Percentiles rank a stretch among this genome's conserved stretches.
Evolutionary conservation across 2,329 filamentous ascomycete genomes (phyloP).

Genomic region (Arthrobotrys sphaeroides): DNA sequence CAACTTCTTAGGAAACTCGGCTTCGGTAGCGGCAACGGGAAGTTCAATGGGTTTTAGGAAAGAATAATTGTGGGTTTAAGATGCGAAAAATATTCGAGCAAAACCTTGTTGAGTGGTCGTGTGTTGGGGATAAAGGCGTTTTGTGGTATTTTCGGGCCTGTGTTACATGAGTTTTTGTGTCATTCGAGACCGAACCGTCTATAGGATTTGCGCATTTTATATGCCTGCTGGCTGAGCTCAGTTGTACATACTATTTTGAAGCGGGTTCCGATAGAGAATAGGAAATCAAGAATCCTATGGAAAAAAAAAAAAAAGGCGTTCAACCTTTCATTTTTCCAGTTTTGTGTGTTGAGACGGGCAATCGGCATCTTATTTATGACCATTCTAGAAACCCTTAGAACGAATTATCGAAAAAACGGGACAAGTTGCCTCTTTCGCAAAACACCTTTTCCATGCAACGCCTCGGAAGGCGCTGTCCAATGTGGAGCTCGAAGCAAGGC

Average conservation of each 20-base stretch:
- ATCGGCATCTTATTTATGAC: neutral
- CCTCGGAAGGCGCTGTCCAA: neutral
- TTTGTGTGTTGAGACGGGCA: neutral
- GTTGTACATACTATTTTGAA: too few species aligned
- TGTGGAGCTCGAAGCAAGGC: neutral
- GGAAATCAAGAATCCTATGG: too few species aligned
- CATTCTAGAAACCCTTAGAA: too few species aligned
- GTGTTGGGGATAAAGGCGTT: neutral
- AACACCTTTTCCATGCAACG: neutral
- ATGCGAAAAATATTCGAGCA: neutral
- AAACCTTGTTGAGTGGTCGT: neutral
- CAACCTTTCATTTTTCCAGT: too few species aligned
- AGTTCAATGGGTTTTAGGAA: too few species aligned
- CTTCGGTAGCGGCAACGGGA: neutral
- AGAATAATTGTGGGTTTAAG: too few species aligned
- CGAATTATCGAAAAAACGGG: neutral
- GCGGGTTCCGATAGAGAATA: too few species aligned
- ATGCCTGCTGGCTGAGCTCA: too few species aligned
- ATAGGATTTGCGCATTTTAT: too few species aligned
- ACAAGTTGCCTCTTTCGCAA: neutral
- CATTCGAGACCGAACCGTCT: too few species aligned
- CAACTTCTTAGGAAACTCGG: too few species aligned
- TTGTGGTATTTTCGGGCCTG: neutral
- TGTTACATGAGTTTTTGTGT: neutral
- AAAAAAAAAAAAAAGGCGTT: neutral